phyloP scores from a whole-genome alignment of 2,329 filamentous ascomycete species.

The Blumeria graminis region DNA sequence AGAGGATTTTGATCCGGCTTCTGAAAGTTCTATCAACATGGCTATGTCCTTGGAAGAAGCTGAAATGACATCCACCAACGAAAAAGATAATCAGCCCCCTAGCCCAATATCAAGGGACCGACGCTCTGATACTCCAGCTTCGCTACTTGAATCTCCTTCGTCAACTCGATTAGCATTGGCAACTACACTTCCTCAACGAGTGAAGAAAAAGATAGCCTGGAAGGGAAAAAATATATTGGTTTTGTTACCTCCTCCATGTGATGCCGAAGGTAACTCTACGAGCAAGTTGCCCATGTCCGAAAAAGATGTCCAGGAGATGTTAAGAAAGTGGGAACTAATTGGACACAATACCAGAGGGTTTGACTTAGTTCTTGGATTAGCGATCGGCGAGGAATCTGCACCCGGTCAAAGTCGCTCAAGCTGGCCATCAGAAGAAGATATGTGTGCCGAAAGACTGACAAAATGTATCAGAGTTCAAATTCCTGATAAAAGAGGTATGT shows the following conservation, averaged over 20 bases:
- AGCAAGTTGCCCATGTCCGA: conserved; percentile 27
- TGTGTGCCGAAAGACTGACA: conserved; percentile 28
- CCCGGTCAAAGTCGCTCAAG: conserved; percentile 35
- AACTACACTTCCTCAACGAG: conserved; percentile 22
- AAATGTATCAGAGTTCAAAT: conserved; percentile 37
- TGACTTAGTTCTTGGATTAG: conserved; percentile 27
- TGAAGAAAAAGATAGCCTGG: conserved; percentile 52
- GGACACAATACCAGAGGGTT: conserved; percentile 49
- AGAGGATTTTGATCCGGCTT: conserved; percentile 10
- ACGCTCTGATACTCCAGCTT: conserved; percentile 8
- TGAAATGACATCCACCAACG: conserved; percentile 6
- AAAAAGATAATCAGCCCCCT: conserved; percentile 18
- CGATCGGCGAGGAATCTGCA: conserved; percentile 6
- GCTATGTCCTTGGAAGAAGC: conserved; percentile 7
- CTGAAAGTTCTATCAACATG: conserved; percentile 7
- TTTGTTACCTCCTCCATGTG: conserved; percentile 39
- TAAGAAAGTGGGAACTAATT: conserved; percentile 39
- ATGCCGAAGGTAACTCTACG: conserved; percentile 34
- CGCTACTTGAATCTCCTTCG: conserved; percentile 1
- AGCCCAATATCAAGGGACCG: conserved; percentile 13
- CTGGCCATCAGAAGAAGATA: conserved; percentile 40
- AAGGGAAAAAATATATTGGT: conserved; percentile 53
- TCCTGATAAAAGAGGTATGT: conserved; percentile 22
- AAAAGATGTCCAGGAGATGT: conserved; percentile 33
- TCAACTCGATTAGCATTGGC: conserved; percentile 7